Evolutionary conservation across 441 rosid species (phyloP), one percentile per base, ranked within the genome.

Genomic region (Arabidopsis hybrid): DNA sequence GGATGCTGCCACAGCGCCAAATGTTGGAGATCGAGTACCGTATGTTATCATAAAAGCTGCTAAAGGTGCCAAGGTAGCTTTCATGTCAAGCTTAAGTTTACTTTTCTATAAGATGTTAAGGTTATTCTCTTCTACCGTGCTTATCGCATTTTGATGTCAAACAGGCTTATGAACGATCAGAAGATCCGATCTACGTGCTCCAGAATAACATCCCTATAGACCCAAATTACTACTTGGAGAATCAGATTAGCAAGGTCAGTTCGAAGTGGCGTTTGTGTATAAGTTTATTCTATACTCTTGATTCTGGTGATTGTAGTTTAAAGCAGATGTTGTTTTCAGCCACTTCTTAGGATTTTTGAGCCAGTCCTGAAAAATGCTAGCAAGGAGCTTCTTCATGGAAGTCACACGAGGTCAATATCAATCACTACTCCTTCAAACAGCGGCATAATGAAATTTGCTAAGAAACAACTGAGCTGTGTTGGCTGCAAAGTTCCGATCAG

Each of bases 1-100:
- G 74, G 97, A 95, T 85, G 84, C 99, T 77, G 98, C 98, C 52
- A 95, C 99, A 67, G 99, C 98, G 38, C 99, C 99, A 79, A 93
- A 84, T 83, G 94, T 95, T 78, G 99, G 99, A 80, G 99, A 95
- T 84, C 92, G 98, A 42, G 99, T 95, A 43, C 98, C 98, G 4
- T 95, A 90, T 76, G 99, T 95, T 75, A 91, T 93, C 62, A 79
- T 95, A 70, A 90, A 91, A 82, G 97, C 91, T 83, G 89, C 96
- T 65, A 95, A 93, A 86, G 99, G 98, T 53, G 99, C 99, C 60
- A 95, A 93, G 99, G 99, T 91, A 79, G 42, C 61, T 43, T 66
- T 69, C 71, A 64, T 70, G 34, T 38, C 53, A 68, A 73, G 40
- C 35, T 60, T 58, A 17, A 2, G 8, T 38, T 63, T 18, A 36